Evolutionary conservation across 495 filamentous ascomycete genomes (phyloP), one percentile per base, ranked within the genome.

Genomic region (Annulohypoxylon bovei): DNA sequence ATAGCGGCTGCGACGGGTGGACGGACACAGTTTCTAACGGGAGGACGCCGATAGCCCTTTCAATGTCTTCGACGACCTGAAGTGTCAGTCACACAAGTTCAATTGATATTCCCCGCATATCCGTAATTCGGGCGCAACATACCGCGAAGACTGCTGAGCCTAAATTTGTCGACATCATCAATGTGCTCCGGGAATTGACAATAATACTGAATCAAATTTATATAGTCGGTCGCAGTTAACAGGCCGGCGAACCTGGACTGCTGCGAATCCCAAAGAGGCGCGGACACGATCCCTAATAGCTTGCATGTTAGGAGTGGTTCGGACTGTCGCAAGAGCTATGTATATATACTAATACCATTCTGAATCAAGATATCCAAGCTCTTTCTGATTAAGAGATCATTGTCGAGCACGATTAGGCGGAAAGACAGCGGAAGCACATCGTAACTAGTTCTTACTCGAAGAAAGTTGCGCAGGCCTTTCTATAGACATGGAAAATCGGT

Each of bases 191-290:
- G 96, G 73, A 95, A 97, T 81, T 98, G 95, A 89, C 95, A 98
- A 83, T 98, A 98, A 79, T 98, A 99, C 81, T 98, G 96, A 57
- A 99, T 96, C 60, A 99, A 91, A 77, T 99, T 99, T 83, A 99
- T 92, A 79, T 95, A 99, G 79, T 99, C 95, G 67, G 93, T 95
- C 49, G 93, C 96, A 20, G 95, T 98, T 74, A 99, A 86, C 23
- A 98, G 85, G 54, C 95, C 95, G 23, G 96, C 95, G 77, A 98
- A 99, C 22, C 90, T 93, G 25, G 94, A 97, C 4, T 90, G 92
- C 61, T 92, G 92, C 32, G 94, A 97, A 80, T 99, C 95, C 95
- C 95, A 99, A 68, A 99, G 85, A 25, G 95, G 95, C 22, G 95
- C 95, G 42, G 95, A 99, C 47, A 99, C 95, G 79, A 99, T 98